These are phyloP conservation scores for Fusarium robinianum DNA, from an alignment of 2,329 filamentous ascomycete genomes.

Conservation along the genomic window DNA sequence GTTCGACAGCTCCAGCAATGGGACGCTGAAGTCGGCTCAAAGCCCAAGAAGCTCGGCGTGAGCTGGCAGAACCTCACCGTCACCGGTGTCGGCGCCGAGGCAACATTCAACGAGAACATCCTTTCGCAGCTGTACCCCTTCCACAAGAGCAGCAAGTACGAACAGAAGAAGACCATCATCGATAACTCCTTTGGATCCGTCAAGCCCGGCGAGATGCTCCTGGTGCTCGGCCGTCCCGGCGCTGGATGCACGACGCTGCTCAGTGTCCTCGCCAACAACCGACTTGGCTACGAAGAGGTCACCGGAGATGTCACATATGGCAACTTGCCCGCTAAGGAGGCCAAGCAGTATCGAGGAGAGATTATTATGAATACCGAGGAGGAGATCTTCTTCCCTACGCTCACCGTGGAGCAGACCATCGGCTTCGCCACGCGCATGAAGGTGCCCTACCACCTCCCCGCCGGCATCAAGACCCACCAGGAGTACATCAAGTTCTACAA, in stretches of 20 bases:
- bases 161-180: slow-evolving; percentile 56
- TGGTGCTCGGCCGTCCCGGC: slow-evolving; percentile 66
- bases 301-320: slow-evolving; percentile 58
- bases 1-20: background rate
- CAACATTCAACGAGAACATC: slow-evolving; percentile 29
- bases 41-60: slow-evolving; percentile 20
- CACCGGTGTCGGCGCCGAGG: slow-evolving; percentile 19
- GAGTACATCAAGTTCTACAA: background rate
- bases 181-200: slow-evolving; percentile 64
- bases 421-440: slow-evolving; percentile 65
- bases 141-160: background rate
- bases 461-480: slow-evolving; percentile 42
- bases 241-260: slow-evolving; percentile 63
- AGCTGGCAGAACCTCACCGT: slow-evolving; percentile 31
- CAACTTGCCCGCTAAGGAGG: slow-evolving; percentile 48
- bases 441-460: slow-evolving; percentile 49
- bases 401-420: slow-evolving; percentile 69
- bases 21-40: background rate
- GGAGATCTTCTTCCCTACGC: slow-evolving; percentile 60
- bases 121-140: slow-evolving; percentile 39
- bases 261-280: slow-evolving; percentile 64
- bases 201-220: slow-evolving; percentile 65
- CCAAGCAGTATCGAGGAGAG: slow-evolving; percentile 54
- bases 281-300: slow-evolving; percentile 58
- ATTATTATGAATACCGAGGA: slow-evolving; percentile 71